These are phyloP conservation scores for Microcyclosporella mali DNA, from an alignment of 2,329 filamentous ascomycete genomes.

Conservation along the genomic window DNA sequence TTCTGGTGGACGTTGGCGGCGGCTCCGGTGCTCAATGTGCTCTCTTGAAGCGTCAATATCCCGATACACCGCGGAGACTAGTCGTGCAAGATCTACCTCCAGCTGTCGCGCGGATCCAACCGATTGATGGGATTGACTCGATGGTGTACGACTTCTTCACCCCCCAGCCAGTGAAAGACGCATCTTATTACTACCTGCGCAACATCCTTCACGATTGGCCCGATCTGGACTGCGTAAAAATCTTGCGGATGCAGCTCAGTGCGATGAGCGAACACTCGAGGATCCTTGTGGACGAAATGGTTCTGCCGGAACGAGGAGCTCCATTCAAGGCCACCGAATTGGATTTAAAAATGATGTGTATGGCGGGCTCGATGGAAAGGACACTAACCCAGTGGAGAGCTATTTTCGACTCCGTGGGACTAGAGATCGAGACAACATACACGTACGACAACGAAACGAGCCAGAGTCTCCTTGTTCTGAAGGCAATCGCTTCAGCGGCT, in stretches of 20 bases:
- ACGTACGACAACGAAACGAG: no score
- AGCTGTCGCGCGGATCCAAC: background rate
- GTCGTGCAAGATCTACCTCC: background rate
- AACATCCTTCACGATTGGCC: constrained; percentile 20
- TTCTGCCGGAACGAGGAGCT: constrained; percentile 5
- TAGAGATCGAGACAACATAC: background rate
- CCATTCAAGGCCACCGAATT: constrained; percentile 10
- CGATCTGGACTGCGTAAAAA: constrained; percentile 13
- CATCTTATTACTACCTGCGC: constrained; percentile 24
- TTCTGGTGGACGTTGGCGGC: background rate
- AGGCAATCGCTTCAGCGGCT: no score
- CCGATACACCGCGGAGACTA: background rate
- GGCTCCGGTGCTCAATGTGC: background rate
- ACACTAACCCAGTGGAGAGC: background rate
- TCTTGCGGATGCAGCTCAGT: constrained; percentile 10
- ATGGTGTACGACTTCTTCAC: constrained; percentile 7
- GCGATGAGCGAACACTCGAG: constrained; percentile 9
- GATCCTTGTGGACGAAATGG: constrained; percentile 7
- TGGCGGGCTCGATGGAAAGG: background rate
- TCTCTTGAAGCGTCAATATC: background rate
- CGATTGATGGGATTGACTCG: background rate
- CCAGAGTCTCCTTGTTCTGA: no score
- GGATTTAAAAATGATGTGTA: constrained; percentile 38
- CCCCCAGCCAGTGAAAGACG: constrained; percentile 18
- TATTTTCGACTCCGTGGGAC: background rate